Base-by-base conservation (phyloP, 2,329 filamentous ascomycete genomes). In the Claviceps maximensis region DNA sequence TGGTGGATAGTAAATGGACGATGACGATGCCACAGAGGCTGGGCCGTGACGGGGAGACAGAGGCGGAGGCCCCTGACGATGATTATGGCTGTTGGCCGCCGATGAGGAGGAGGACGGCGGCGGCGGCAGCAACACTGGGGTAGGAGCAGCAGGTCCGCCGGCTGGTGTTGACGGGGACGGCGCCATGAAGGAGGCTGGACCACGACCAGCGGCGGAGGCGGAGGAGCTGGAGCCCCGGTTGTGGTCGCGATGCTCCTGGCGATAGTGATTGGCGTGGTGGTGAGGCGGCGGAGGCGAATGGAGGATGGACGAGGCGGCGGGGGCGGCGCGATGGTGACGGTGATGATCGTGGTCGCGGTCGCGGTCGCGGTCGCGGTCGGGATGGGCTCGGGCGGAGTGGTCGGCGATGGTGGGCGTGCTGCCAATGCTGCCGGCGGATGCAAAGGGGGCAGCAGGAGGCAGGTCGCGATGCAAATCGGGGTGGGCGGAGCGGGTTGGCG, bases 1-100 rank as follows among this genome's bases (percentile, higher is more conserved):
- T 3, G 41, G 50, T 1, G 51, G 50, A 42, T 55, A 55, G 53
- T 52, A 54, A 41, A 17, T 51, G 56, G 55, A 23, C 60, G 65
- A 55, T 55, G 67, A 57, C 58, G 66, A 45, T 52, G 61, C 53
- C 55, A 55, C 19, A 27, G 55, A 25, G 31, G 54, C 44, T 33
- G 71, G 69, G 51, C 69, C 67, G 57, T 73, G 72, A 63, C 74
- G 62, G 52, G 72, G 73, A 60, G 72, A 74, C 47, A 65, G 62
- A 23, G 70, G 65, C 31, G 65, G 59, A 41, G 57, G 59, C 49
- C 52, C 62, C 52, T 58, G 63, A 50, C 59, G 63, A 48, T 63
- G 63, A 50, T 60, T 55, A 46, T 52, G 53, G 38, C 46, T 51
- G 40, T 54, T 52, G 21, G 54, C 46, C 17, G 54, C 50, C 45